Evolutionary conservation across 768 basidiomycete genomes (phyloP).

Genomic region (Tulasnella sp.): DNA sequence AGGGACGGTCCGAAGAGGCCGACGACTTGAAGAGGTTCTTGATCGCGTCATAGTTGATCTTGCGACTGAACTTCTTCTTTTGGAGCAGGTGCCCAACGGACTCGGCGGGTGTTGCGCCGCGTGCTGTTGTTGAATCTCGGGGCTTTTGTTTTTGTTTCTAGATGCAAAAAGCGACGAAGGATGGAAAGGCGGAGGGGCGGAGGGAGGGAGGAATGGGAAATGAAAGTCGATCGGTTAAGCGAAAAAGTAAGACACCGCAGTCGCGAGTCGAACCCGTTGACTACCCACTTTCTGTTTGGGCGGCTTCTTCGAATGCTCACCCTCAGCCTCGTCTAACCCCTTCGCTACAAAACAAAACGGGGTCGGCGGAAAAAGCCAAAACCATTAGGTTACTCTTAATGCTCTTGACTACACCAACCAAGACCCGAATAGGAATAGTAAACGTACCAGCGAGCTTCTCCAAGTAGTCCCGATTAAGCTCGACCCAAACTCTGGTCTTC

Average conservation of each 20-base stretch:
- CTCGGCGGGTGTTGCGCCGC: constrained; percentile 69
- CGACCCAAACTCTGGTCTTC: constrained; percentile 92
- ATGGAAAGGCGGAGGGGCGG: background rate
- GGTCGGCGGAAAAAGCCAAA: background rate
- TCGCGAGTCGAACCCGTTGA: constrained; percentile 49
- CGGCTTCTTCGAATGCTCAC: constrained; percentile 51
- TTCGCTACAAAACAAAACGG: constrained; percentile 50
- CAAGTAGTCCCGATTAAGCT: constrained; percentile 86
- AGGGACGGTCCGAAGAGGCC: background rate
- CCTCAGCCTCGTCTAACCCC: constrained; percentile 48
- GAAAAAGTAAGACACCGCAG: constrained; percentile 17
- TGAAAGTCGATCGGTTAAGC: constrained; percentile 19
- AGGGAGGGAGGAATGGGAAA: background rate
- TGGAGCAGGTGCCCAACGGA: constrained; percentile 72
- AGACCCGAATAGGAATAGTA: too few species aligned
- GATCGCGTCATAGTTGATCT: constrained; percentile 90
- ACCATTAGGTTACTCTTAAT: background rate
- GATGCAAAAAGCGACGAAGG: constrained; percentile 15
- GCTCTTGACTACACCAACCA: too few species aligned
- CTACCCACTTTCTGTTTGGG: constrained; percentile 33
- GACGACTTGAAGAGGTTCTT: constrained; percentile 60
- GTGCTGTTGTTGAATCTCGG: constrained; percentile 67
- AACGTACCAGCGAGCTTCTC: constrained; percentile 79
- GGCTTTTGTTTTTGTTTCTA: constrained; percentile 74
- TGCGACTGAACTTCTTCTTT: constrained; percentile 78